Percentiles rank a stretch among this genome's conserved stretches.
These are phyloP conservation scores for Thecaphora thlaspeos DNA, from an alignment of 1,284 basidiomycete genomes.

Conservation along the genomic window DNA sequence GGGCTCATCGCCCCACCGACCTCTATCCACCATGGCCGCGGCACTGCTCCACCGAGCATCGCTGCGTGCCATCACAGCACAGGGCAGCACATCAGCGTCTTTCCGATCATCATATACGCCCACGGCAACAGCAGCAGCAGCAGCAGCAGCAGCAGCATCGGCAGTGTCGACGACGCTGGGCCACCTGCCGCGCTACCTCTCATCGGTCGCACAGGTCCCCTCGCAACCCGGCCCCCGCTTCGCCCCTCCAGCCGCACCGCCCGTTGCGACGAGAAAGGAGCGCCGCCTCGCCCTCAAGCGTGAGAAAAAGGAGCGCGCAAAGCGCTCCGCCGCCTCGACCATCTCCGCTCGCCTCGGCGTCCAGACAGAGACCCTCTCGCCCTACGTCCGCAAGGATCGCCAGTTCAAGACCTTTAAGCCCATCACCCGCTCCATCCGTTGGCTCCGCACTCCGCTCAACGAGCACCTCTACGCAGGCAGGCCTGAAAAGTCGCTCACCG, in stretches of 20 bases:
- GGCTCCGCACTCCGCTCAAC: constrained; percentile 77
- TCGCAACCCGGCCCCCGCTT: background rate
- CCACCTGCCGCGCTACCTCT: too few species aligned
- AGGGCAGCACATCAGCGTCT: background rate
- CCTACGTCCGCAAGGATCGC: constrained; percentile 52
- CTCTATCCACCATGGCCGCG: background rate
- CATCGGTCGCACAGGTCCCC: background rate
- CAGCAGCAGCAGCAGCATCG: too few species aligned
- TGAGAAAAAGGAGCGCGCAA: constrained; percentile 34
- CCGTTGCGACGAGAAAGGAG: constrained; percentile 33
- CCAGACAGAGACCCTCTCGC: constrained; percentile 33
- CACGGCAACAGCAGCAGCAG: too few species aligned
- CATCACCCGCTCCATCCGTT: constrained; percentile 78
- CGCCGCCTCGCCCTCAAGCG: constrained; percentile 39
- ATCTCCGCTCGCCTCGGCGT: constrained; percentile 50
- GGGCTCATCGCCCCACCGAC: background rate
- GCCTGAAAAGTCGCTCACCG: constrained; percentile 76
- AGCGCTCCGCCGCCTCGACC: constrained; percentile 28
- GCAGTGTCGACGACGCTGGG: too few species aligned
- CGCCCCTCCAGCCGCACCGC: constrained; percentile 3
- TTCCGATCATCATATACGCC: too few species aligned
- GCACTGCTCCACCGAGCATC: background rate
- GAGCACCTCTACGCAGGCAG: constrained; percentile 78
- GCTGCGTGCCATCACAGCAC: background rate
- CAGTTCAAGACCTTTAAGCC: constrained; percentile 87